A percentile compares a stretch with the other conserved stretches of the same genome.
Conservation (phyloP, 1,284 basidiomycete species). For the Wallemia hederae region DNA sequence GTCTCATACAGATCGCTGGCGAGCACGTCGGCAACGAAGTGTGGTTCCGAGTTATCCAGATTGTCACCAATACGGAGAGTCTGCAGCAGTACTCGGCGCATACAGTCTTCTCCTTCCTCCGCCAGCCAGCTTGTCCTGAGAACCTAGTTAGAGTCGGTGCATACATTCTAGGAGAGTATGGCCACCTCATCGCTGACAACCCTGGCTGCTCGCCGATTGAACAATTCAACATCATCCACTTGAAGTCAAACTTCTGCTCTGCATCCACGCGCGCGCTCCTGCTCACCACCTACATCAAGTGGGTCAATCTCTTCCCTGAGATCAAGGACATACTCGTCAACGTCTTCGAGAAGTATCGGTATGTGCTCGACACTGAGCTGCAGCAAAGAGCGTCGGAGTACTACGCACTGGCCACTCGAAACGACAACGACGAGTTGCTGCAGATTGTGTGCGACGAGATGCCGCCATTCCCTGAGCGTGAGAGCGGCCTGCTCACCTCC, state of each 20-base stretch:
- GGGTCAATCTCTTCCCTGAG: constrained; percentile 97
- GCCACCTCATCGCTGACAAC: constrained; percentile 87
- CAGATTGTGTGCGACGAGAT: constrained; percentile 95
- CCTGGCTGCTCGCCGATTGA: constrained; percentile 72
- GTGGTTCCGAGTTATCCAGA: constrained; percentile 95
- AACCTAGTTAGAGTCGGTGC: constrained; percentile 91
- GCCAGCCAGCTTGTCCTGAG: constrained; percentile 70
- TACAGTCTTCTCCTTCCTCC: constrained; percentile 74
- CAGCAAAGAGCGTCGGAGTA: constrained; percentile 97
- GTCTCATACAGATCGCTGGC: constrained; percentile 81
- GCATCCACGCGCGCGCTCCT: constrained; percentile 74
- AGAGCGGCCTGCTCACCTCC: constrained; percentile 58
- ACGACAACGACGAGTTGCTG: constrained; percentile 68
- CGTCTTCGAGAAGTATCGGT: constrained; percentile 90
- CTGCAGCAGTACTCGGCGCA: constrained; percentile 79
- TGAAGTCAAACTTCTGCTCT: constrained; percentile 81
- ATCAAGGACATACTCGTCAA: constrained; percentile 78
- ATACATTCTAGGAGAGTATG: constrained; percentile 90
- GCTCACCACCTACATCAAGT: constrained; percentile 93
- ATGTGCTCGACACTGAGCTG: constrained; percentile 88
- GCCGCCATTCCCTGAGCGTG: constrained; percentile 86
- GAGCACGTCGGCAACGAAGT: constrained; percentile 97
- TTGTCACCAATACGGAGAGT: constrained; percentile 94
- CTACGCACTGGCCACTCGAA: constrained; percentile 45
- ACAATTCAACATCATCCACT: constrained; percentile 78